A percentile compares a stretch with the other conserved stretches of the same genome.
Evolutionary conservation across 2,329 filamentous ascomycete species (phyloP).

Genomic region (Neofusicoccum sp.): DNA sequence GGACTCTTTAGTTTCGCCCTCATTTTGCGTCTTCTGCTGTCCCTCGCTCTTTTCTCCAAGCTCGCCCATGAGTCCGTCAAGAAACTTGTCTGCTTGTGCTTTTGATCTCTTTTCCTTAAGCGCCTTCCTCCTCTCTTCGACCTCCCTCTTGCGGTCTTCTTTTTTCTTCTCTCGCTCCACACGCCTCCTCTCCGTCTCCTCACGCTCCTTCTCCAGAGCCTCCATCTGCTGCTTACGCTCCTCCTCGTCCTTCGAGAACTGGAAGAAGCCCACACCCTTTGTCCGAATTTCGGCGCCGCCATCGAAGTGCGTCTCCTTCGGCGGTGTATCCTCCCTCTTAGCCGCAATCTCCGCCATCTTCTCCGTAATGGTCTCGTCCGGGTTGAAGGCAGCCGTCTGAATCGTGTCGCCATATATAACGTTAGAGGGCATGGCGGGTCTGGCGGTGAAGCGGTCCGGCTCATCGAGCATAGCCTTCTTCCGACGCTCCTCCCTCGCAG

Average conservation of each 20-base stretch:
- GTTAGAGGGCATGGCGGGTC: slow-evolving; percentile 63
- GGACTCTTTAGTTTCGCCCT: neutral
- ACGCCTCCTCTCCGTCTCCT: slow-evolving; percentile 65
- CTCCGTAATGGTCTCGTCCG: slow-evolving; percentile 60
- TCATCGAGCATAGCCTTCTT: slow-evolving; percentile 58
- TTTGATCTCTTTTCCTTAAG: slow-evolving; percentile 61
- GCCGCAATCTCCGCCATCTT: slow-evolving; percentile 77
- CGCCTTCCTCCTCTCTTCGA: slow-evolving; percentile 57
- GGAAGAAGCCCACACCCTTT: slow-evolving; percentile 89
- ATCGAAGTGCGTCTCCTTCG: slow-evolving; percentile 80
- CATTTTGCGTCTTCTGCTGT: neutral
- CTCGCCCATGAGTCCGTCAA: slow-evolving; percentile 56
- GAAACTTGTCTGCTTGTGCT: slow-evolving; percentile 70
- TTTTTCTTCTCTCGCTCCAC: slow-evolving; percentile 56
- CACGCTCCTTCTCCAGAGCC: slow-evolving; percentile 63
- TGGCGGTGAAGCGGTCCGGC: slow-evolving; percentile 66
- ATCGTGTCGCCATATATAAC: slow-evolving; percentile 85
- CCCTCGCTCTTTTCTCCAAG: slow-evolving; percentile 20
- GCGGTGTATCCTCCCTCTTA: slow-evolving; percentile 77
- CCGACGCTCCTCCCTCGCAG: slow-evolving; percentile 60
- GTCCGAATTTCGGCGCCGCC: slow-evolving; percentile 77
- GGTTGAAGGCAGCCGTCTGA: slow-evolving; percentile 79
- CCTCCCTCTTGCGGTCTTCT: slow-evolving; percentile 53
- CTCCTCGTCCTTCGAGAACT: slow-evolving; percentile 76
- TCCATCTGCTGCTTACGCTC: slow-evolving; percentile 71